These are phyloP conservation scores for Hyaloscypha variabilis DNA, from an alignment of 495 filamentous ascomycete species.

Conservation along the genomic window DNA sequence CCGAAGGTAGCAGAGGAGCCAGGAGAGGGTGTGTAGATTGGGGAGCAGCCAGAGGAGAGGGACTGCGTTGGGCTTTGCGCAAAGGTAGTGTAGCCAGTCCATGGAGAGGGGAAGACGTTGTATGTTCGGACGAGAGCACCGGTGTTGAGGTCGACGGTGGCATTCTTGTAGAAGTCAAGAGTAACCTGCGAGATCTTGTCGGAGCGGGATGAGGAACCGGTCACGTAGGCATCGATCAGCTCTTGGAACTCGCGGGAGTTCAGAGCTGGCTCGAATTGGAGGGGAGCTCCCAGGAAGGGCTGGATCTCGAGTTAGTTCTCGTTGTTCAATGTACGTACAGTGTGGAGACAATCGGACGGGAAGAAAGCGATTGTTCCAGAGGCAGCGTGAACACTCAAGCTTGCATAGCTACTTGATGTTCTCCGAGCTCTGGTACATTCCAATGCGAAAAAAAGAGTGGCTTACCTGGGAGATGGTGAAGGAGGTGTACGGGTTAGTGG, in stretches of 20 bases:
- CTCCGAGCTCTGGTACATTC: neutral
- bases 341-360: neutral
- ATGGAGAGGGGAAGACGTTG: constrained; percentile 22
- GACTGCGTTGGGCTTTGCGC: constrained; percentile 25
- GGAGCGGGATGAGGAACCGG: constrained; percentile 48
- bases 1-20: constrained; percentile 22
- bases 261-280: constrained; percentile 56
- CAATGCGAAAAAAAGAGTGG: neutral
- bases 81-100: neutral
- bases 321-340: neutral
- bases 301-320: constrained; percentile 35
- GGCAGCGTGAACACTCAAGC: neutral
- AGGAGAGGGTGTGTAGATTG: constrained; percentile 28
- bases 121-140: constrained; percentile 31
- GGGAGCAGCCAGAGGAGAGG: constrained; percentile 19
- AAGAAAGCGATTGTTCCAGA: neutral
- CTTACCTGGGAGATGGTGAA: constrained; percentile 27
- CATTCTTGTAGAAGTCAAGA: constrained; percentile 53
- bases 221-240: constrained; percentile 52
- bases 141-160: constrained; percentile 42
- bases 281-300: constrained; percentile 47
- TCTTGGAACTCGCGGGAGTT: constrained; percentile 55
- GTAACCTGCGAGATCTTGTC: constrained; percentile 56
- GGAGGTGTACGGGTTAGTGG: constrained; percentile 35
- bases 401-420: neutral